Base-by-base conservation (phyloP, 306 rosid genomes). In the Prunus padus region DNA sequence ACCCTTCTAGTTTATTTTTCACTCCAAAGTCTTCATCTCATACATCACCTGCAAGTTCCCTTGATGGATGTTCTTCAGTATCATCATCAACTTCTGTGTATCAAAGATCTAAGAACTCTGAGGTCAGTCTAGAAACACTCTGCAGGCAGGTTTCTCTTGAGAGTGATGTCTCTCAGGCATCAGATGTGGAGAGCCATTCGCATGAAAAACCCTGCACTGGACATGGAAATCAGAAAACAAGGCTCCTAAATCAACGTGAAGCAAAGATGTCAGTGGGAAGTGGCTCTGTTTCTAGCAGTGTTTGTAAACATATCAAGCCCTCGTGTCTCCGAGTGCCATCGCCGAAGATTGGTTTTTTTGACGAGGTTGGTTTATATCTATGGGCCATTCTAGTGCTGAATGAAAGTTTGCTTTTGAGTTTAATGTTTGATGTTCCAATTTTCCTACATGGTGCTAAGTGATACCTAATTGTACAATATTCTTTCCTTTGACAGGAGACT, bases 271-370 rank as follows among this genome's bases (percentile, higher is more conserved):
- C 22, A 31, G 37, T 9, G 5, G 71, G 49, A 75, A 71, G 49
- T 15, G 44, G 72, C 23, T 47, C 56, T 56, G 70, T 46, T 65
- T 56, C 83, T n/a, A 67, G 57, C 54, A 69, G 73, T 47, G 18
- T 65, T 42, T 77, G 69, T 23, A 77, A 79, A 72, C 66, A 23
- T 59, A 30, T 28, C 5, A 86, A 77, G 67, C 86, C 91, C 71
- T 88, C 91, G 0, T 62, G 87, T 37, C 87, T 87, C 1, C 76
- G 88, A 77, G 67, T 78, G 69, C 92, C 90, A 63, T 84, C 90
- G 3, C 87, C 91, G 14, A 85, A 81, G 63, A 69, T 78, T 33
- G 93, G 88, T 0, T 88, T 67, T 45, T 90, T 88, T 11, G 87
- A 87, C 14, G 37, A 46, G 93, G 93, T 91, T 37, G 79, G 78